These are phyloP conservation scores for Pythium utonaiense DNA, from an alignment of 352 stramenopile species.

Conservation along the genomic window DNA sequence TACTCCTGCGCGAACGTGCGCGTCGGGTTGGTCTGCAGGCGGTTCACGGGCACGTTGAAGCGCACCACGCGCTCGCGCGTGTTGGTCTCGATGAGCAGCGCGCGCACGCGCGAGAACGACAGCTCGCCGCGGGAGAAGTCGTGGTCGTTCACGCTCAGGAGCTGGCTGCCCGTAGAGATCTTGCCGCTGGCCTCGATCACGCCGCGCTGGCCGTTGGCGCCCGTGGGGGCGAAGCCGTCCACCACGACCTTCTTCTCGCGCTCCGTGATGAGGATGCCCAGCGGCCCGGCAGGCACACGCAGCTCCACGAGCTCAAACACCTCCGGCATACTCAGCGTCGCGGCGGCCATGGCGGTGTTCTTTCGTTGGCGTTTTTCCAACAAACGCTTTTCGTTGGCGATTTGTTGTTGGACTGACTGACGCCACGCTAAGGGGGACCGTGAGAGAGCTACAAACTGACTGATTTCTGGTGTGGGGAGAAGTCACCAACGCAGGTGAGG, in stretches of 20 bases:
- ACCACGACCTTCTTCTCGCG: slow-evolving; percentile 48
- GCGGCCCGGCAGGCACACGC: slow-evolving; percentile 53
- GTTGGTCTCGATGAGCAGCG: slow-evolving; percentile 68
- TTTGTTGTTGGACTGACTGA: slow-evolving; percentile 2
- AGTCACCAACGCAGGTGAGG: too few relatives aligned
- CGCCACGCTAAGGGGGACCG: too few relatives aligned
- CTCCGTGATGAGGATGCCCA: slow-evolving; percentile 80
- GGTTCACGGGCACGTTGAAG: slow-evolving; percentile 53
- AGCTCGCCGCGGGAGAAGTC: slow-evolving; percentile 50
- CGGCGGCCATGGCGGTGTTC: slow-evolving; percentile 1
- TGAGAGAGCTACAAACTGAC: too few relatives aligned
- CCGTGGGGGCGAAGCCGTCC: slow-evolving; percentile 69
- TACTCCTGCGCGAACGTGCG: slow-evolving; percentile 63
- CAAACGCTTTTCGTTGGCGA: too few relatives aligned
- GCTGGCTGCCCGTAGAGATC: slow-evolving; percentile 33
- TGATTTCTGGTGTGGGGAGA: neutral
- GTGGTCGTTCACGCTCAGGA: slow-evolving; percentile 70
- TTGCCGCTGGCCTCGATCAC: slow-evolving; percentile 27
- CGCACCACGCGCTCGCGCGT: slow-evolving; percentile 48
- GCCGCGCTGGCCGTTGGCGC: slow-evolving; percentile 35
- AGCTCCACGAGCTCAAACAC: slow-evolving; percentile 51
- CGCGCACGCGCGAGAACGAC: slow-evolving; percentile 66
- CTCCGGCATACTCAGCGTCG: slow-evolving; percentile 7
- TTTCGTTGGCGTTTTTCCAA: neutral
- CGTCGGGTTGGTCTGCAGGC: slow-evolving; percentile 35